These are phyloP conservation scores for Kwoniella heveanensis DNA, from an alignment of 768 basidiomycete genomes.

Conservation along the genomic window DNA sequence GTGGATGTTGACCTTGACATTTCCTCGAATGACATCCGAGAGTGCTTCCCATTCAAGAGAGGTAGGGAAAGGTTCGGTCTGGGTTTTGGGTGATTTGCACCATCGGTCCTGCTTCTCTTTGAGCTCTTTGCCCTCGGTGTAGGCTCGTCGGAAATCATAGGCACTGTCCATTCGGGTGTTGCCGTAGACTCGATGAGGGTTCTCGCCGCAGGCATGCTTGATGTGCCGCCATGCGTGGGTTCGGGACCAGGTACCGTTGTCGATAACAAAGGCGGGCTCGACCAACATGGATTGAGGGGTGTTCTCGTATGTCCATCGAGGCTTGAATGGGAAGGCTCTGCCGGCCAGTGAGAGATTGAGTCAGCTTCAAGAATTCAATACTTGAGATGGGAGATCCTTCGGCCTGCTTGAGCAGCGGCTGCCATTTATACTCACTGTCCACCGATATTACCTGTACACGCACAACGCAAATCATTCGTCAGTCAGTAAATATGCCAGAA, in stretches of 20 bases:
- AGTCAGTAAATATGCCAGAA: not conserved
- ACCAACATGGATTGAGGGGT: slow-evolving; percentile 69
- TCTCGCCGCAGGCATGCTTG: slow-evolving; percentile 70
- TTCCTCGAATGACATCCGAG: slow-evolving; percentile 61
- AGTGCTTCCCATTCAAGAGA: slow-evolving; percentile 61
- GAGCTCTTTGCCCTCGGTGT: slow-evolving; percentile 68
- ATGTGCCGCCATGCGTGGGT: slow-evolving; percentile 73
- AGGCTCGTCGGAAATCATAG: slow-evolving; percentile 73
- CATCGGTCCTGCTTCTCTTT: slow-evolving; percentile 63
- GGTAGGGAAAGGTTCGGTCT: slow-evolving; percentile 64
- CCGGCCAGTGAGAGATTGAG: not conserved
- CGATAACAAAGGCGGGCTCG: slow-evolving; percentile 69
- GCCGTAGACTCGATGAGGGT: slow-evolving; percentile 35
- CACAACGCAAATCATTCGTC: not conserved
- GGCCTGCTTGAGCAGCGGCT: no score
- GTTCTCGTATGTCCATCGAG: slow-evolving; percentile 70
- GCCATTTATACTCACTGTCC: slow-evolving; percentile 66
- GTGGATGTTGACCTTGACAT: slow-evolving; percentile 69
- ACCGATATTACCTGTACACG: slow-evolving; percentile 58
- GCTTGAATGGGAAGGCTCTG: slow-evolving; percentile 70
- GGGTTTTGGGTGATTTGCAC: slow-evolving; percentile 51
- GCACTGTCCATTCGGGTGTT: slow-evolving; percentile 72
- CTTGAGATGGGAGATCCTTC: no score
- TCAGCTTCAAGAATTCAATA: not conserved
- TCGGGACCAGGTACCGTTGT: slow-evolving; percentile 57